These are phyloP conservation scores for Setaria viridis DNA, from an alignment of 202 grass and related monocot genomes.

Conservation along the genomic window DNA sequence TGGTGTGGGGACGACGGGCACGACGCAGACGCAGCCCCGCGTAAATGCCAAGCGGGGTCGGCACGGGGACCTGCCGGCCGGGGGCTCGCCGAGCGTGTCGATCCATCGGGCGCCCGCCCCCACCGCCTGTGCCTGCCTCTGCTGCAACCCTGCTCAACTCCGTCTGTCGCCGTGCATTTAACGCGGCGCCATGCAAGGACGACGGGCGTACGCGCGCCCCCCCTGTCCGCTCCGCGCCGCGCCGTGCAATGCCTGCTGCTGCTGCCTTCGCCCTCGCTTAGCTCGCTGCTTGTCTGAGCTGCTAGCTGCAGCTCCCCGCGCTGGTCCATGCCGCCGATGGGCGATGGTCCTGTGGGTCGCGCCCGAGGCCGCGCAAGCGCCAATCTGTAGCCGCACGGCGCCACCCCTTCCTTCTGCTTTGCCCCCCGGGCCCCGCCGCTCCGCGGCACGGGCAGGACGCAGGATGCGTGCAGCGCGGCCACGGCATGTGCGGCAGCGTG, in stretches of 20 bases:
- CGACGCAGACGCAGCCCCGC: neutral
- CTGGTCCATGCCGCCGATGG: neutral
- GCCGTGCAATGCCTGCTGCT: neutral
- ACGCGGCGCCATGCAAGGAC: neutral
- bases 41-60: neutral
- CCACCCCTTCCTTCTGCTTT: conserved; percentile 19
- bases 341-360: too few species aligned
- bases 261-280: neutral
- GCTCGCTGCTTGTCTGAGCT: neutral
- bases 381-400: conserved; percentile 22
- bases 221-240: neutral
- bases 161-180: conserved; percentile 2
- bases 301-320: neutral
- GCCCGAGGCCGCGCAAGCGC: neutral
- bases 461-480: neutral
- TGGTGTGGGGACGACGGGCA: too few species aligned
- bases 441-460: neutral
- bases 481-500: conserved; percentile 26
- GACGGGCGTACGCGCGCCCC: neutral
- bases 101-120: neutral
- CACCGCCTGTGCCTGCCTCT: too few species aligned
- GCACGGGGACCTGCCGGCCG: neutral
- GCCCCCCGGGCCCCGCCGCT: neutral
- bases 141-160: neutral
- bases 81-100: neutral